Evolutionary conservation across 176 grass and related monocot genomes (phyloP).

Genomic region (Hyparrhenia diplandra): DNA sequence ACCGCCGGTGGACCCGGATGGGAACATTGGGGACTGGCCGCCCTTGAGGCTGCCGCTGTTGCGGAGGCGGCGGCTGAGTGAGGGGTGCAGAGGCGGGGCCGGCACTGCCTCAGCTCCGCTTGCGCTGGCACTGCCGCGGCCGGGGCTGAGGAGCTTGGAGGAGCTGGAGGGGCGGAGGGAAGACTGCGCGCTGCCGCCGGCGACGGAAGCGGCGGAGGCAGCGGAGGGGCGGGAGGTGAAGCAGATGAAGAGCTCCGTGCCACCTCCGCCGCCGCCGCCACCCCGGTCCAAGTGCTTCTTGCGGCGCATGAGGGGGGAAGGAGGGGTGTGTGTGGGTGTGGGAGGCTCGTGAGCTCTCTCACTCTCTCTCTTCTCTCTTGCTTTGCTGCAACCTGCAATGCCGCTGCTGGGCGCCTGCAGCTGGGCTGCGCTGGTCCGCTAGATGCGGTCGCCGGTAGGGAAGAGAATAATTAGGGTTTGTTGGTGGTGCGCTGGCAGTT

Average conservation of each 20-base stretch:
- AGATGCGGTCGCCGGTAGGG: slow-evolving; percentile 6
- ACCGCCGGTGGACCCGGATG: slow-evolving; percentile 34
- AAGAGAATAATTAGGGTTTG: slow-evolving; percentile 45
- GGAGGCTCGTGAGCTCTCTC: slow-evolving; percentile 1
- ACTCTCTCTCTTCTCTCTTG: not conserved
- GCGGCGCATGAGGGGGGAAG: slow-evolving; percentile 44
- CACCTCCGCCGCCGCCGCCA: slow-evolving; percentile 44
- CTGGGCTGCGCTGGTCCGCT: not conserved
- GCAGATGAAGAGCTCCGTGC: slow-evolving; percentile 69
- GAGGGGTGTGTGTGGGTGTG: not conserved
- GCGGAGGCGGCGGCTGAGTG: slow-evolving; percentile 68
- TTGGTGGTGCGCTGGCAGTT: slow-evolving; percentile 26
- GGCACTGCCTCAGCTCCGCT: slow-evolving; percentile 7
- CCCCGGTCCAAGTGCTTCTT: slow-evolving; percentile 51
- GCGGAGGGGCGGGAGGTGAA: slow-evolving; percentile 59
- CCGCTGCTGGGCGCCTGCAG: not conserved
- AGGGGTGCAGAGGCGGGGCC: slow-evolving; percentile 55
- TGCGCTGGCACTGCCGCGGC: slow-evolving; percentile 29
- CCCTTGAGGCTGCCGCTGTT: slow-evolving; percentile 90
- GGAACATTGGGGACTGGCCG: slow-evolving; percentile 95
- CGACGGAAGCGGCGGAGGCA: slow-evolving; percentile 27
- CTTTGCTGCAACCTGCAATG: not conserved
- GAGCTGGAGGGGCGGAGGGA: slow-evolving; percentile 31
- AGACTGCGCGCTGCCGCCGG: slow-evolving; percentile 1
- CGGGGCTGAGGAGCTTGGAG: slow-evolving; percentile 69